phyloP scores from a whole-genome alignment of 306 rosid genomes.

The Arachis stenosperma region DNA sequence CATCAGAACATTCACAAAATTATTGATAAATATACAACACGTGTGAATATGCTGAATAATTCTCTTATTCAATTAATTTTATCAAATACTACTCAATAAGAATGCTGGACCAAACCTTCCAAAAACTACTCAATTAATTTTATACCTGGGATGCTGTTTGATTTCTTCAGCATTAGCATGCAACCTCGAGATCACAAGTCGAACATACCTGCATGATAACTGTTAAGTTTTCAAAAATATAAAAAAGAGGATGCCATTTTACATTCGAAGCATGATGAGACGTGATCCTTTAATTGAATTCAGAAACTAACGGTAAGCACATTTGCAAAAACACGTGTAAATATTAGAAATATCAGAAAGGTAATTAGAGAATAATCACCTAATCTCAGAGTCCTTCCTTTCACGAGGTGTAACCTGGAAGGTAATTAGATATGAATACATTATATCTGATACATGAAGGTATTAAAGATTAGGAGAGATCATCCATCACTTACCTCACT shows the following conservation, averaged over 20 bases:
- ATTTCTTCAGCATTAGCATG: constrained; percentile 67
- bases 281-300: constrained; percentile 18
- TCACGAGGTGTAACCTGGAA: constrained; percentile 79
- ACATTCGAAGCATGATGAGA: constrained; percentile 5
- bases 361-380: constrained; percentile 52
- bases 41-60: not conserved
- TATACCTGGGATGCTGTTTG: constrained; percentile 79
- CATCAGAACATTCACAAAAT: constrained; percentile 30
- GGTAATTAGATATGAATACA: constrained; percentile 32
- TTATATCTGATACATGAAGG: constrained; percentile 18
- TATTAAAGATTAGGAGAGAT: constrained; percentile 25
- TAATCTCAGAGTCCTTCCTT: constrained; percentile 95
- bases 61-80: not conserved
- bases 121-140: constrained; percentile 5
- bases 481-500: constrained; percentile 71
- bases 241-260: not conserved
- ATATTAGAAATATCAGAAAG: not conserved
- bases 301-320: constrained; percentile 16
- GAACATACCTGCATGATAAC: constrained; percentile 75
- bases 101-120: constrained; percentile 29
- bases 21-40: not conserved
- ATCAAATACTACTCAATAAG: constrained; percentile 15
- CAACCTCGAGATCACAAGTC: constrained; percentile 67
- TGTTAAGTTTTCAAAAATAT: not conserved
- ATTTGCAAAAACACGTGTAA: not conserved